Evolutionary conservation across 2,329 filamentous ascomycete genomes (phyloP).

Genomic region (Fusarium coffeatum): DNA sequence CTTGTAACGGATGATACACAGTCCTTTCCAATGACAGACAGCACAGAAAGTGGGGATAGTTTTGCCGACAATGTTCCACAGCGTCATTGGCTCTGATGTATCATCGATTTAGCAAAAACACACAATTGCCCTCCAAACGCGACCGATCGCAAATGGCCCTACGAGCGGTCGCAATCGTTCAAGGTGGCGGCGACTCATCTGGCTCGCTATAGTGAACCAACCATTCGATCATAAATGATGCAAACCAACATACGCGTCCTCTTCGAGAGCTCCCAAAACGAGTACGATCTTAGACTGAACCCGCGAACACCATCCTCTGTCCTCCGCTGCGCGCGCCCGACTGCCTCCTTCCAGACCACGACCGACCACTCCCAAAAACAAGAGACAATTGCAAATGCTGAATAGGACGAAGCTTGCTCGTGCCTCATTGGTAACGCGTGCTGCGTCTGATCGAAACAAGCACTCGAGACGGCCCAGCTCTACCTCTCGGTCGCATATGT

Average conservation of each 20-base stretch:
- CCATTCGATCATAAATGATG: background rate
- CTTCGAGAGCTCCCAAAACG: background rate
- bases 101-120: background rate
- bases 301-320: background rate
- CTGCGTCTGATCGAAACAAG: background rate
- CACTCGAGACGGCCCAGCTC: background rate
- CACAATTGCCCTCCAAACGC: background rate
- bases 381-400: accelerated
- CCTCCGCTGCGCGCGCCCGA: background rate
- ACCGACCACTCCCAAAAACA: background rate
- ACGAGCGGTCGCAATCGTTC: too few species aligned
- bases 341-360: background rate
- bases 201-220: background rate
- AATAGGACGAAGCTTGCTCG: accelerated
- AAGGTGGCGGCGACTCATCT: accelerated
- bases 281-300: background rate
- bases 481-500: background rate
- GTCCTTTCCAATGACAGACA: accelerated
- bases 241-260: accelerated
- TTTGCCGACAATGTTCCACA: background rate
- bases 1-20: accelerated
- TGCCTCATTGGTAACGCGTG: accelerated
- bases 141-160: background rate
- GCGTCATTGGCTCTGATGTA: background rate
- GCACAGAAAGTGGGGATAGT: background rate